Percentiles rank a stretch among this genome's conserved stretches.
Evolutionary conservation across 2,329 filamentous ascomycete genomes (phyloP).

Genomic region (Penicillium aurantiogriseum): DNA sequence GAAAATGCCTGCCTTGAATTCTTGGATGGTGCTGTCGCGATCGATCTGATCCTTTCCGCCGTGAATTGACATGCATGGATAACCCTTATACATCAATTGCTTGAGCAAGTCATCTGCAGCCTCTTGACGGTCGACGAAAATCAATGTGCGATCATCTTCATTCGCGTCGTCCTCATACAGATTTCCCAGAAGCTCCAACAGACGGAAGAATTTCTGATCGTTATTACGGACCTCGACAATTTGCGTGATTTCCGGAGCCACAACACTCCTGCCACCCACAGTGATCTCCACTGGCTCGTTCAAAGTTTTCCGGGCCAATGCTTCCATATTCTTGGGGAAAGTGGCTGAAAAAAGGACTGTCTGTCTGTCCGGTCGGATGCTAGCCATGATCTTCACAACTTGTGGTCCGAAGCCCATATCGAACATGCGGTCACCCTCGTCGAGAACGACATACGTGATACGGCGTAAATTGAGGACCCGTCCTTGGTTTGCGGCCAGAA

Average conservation of each 20-base stretch:
- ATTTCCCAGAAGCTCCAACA: constrained; percentile 83
- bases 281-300: constrained; percentile 85
- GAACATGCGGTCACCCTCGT: constrained; percentile 98
- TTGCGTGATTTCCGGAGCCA: constrained; percentile 76
- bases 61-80: constrained; percentile 90
- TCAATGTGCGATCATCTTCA: constrained; percentile 82
- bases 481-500: constrained; percentile 89
- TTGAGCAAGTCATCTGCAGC: constrained; percentile 78
- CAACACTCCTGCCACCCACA: constrained; percentile 77
- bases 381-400: constrained; percentile 92
- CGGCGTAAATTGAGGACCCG: constrained; percentile 86
- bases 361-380: constrained; percentile 87
- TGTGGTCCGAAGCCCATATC: constrained; percentile 99
- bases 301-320: constrained; percentile 82
- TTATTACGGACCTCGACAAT: constrained; percentile 85
- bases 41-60: constrained; percentile 93
- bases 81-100: constrained; percentile 78
- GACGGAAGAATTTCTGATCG: constrained; percentile 75
- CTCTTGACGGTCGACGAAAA: constrained; percentile 91
- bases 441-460: constrained; percentile 90
- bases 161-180: constrained; percentile 71
- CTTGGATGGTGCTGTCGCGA: constrained; percentile 84
- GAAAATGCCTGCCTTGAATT: constrained; percentile 89
- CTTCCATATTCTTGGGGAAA: constrained; percentile 90
- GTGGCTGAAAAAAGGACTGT: constrained; percentile 96